Conservation (phyloP, 2,329 filamentous ascomycete genomes). For the Penicillium sp. region DNA sequence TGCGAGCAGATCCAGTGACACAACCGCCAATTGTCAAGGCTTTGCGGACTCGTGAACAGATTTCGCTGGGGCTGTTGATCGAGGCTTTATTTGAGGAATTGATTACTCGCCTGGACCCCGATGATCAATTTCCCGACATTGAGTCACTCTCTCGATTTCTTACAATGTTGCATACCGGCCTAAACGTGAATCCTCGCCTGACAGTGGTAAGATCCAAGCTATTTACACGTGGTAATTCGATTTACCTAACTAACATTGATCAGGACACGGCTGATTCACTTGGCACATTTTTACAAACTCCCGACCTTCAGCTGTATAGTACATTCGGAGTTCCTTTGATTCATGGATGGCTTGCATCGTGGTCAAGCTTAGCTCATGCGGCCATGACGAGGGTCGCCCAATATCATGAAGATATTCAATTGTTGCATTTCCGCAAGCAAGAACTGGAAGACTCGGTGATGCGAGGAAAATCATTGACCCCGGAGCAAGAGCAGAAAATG, state of each 20-base stretch:
- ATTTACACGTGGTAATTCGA: not conserved
- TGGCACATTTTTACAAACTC: slow-evolving; percentile 84
- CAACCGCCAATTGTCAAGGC: slow-evolving; percentile 74
- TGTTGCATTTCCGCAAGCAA: slow-evolving; percentile 82
- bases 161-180: slow-evolving; percentile 85
- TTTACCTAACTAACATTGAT: slow-evolving; percentile 14
- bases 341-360: slow-evolving; percentile 81
- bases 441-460: slow-evolving; percentile 79
- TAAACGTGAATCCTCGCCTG: slow-evolving; percentile 96
- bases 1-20: slow-evolving; percentile 70
- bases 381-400: slow-evolving; percentile 73
- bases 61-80: slow-evolving; percentile 80
- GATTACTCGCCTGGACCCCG: slow-evolving; percentile 70
- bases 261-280: slow-evolving; percentile 39
- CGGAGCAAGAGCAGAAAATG: slow-evolving; percentile 74
- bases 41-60: slow-evolving; percentile 76
- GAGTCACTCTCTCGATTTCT: slow-evolving; percentile 85
- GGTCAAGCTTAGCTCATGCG: slow-evolving; percentile 64
- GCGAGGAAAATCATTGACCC: slow-evolving; percentile 58
- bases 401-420: slow-evolving; percentile 90
- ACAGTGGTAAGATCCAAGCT: slow-evolving; percentile 52
- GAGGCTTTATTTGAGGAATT: slow-evolving; percentile 92
- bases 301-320: slow-evolving; percentile 86
- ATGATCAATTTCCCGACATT: slow-evolving; percentile 76
- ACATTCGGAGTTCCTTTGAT: slow-evolving; percentile 86